A percentile compares a stretch with the other conserved stretches of the same genome.
Conservation (phyloP, 2,329 filamentous ascomycete genomes). For the Tricladium varicosporioides region DNA sequence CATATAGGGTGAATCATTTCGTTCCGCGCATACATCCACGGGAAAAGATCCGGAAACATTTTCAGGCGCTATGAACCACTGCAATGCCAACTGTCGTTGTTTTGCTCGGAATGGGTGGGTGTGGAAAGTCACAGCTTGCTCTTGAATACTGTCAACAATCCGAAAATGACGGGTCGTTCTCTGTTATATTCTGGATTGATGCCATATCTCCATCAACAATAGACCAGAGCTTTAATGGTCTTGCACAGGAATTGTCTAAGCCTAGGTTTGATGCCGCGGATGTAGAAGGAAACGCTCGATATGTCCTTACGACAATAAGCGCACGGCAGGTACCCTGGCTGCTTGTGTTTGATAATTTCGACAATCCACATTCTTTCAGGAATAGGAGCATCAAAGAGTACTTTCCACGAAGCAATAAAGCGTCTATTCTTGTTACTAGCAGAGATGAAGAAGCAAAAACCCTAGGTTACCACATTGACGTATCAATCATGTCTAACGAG, state of each 20-base stretch:
- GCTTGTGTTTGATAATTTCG: conserved; percentile 27
- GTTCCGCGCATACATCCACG: neutral
- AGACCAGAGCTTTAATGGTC: conserved; percentile 12
- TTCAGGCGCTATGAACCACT: neutral
- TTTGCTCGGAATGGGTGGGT: conserved; percentile 21
- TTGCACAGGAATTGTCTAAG: conserved; percentile 14
- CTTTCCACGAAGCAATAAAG: conserved; percentile 5
- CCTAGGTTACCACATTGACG: conserved; percentile 9
- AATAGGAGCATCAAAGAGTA: conserved; percentile 11
- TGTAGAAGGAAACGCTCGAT: conserved; percentile 2
- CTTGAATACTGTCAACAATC: conserved; percentile 20
- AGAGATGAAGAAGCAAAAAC: conserved; percentile 6
- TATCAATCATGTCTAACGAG: conserved; percentile 4
- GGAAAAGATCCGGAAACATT: neutral
- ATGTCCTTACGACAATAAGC: conserved; percentile 9
- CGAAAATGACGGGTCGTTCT: neutral
- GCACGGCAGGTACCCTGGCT: conserved; percentile 17
- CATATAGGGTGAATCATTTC: conserved; percentile 10
- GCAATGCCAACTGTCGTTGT: conserved; percentile 11
- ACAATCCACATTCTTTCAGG: conserved; percentile 14
- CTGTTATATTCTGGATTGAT: conserved; percentile 26
- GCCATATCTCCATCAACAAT: conserved; percentile 13
- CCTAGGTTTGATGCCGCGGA: neutral
- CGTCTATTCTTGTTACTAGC: conserved; percentile 18
- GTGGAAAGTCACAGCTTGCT: conserved; percentile 26